Base-by-base conservation (phyloP, 2,329 filamentous ascomycete genomes). In the Cladosporium colombiae region DNA sequence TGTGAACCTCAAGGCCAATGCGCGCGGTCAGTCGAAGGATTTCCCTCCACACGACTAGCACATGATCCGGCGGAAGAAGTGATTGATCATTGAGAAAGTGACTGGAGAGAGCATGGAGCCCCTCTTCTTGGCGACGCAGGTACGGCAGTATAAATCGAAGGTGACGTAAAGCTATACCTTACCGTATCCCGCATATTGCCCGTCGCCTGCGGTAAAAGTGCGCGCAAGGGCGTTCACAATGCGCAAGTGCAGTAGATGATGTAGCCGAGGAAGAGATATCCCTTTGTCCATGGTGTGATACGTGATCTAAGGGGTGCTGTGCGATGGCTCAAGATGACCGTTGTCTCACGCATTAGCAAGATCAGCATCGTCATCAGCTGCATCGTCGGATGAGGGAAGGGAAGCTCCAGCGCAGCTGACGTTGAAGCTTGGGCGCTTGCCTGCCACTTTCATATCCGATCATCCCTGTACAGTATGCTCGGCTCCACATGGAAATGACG, bases 401-500 rank as follows among this genome's bases (percentile, higher is more conserved):
- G n/a, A 59, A 59, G 57, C 57, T 59, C 57, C n/a, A 59, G 57
- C 25, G 58, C 58, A 61, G 58, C 58, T 61, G 58, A 61, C 58
- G 29, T 57, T 37, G 31, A 37, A 57, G 31, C 53, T 56, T 33
- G 27, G 27, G 27, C 6, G 2, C 27, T 29, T 57, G 33, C 55
- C 33, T 21, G 55, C 55, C 55, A 57, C 55, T 16, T 16, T 56
- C 18, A n/a, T 25, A 6, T 1, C 49, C 14, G 23, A n/a, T 35
- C 2, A 35, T 23, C 53, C 53, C 33, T 37, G n/a, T 10, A 5
- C 33, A 25, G n/a, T 10, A 5, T 7, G 7, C 16, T 62, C 59
- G 59, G 59, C 59, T 62, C 59, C 59, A 62, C 59, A 35, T n/a
- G n/a, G n/a, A n/a, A n/a, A n/a, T n/a, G n/a, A n/a, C n/a, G 58